phyloP scores from a whole-genome alignment of 2,329 filamentous ascomycete species.

The Claviceps sp. region DNA sequence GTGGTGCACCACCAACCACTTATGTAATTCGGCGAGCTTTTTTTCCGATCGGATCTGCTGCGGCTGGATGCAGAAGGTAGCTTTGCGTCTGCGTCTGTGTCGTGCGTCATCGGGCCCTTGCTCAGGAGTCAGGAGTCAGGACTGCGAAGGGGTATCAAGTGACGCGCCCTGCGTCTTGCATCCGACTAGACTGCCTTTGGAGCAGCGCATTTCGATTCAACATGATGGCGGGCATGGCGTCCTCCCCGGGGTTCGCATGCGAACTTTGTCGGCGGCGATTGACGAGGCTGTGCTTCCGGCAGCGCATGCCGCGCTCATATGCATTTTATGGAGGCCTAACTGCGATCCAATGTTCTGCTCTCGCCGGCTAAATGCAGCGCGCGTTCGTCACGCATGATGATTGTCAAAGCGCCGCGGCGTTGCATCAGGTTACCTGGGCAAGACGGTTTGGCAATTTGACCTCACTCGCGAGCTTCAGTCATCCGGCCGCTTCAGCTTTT shows the following conservation, averaged over 20 bases:
- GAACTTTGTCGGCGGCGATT: not conserved
- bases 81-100: not conserved
- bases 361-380: not conserved
- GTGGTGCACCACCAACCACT: conserved; percentile 3
- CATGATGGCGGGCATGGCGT: not conserved
- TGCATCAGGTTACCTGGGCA: not conserved
- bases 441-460: not conserved
- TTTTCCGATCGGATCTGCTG: not conserved
- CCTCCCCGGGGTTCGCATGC: not conserved
- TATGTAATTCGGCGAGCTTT: conserved; percentile 1
- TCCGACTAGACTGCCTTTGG: not conserved
- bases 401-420: not conserved
- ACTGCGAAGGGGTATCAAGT: not conserved
- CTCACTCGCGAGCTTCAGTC: too few relatives aligned
- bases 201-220: not conserved
- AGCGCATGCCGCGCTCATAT: too few relatives aligned
- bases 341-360: not conserved
- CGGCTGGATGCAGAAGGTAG: not conserved
- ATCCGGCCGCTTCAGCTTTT: too few relatives aligned
- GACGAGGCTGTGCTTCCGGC: too few relatives aligned
- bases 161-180: not conserved
- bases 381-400: not conserved
- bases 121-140: too few relatives aligned
- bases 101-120: not conserved
- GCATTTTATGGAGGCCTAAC: too few relatives aligned